Evolutionary conservation across 331 rosid species (phyloP).

Genomic region (Spiraea crenata): DNA sequence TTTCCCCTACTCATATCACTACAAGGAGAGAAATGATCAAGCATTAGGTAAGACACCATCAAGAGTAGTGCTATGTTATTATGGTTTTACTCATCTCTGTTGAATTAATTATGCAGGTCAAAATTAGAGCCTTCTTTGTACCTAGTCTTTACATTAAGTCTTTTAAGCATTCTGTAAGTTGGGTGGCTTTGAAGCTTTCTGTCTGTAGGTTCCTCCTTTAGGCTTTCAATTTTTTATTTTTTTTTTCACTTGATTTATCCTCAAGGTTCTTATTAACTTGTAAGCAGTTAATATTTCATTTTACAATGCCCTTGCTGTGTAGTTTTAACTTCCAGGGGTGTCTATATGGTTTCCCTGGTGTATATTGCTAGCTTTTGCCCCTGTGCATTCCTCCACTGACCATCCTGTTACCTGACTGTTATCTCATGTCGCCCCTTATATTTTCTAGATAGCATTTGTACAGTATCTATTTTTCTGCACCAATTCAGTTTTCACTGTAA

Average conservation of each 20-base stretch:
- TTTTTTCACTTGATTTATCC: not conserved
- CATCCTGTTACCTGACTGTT: not conserved
- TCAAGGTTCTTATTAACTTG: not conserved
- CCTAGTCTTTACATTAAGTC: not conserved
- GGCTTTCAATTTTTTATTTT: not conserved
- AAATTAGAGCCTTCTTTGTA: not conserved
- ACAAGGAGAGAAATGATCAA: slow-evolving; percentile 37
- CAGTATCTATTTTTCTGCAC: not conserved
- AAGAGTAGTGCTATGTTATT: slow-evolving; percentile 13
- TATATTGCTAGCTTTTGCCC: not conserved
- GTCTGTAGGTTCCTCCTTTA: slow-evolving; percentile 1
- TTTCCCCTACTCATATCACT: slow-evolving; percentile 64
- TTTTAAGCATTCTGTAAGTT: not conserved
- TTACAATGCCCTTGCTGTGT: not conserved
- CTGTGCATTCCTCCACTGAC: not conserved
- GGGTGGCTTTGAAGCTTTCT: not conserved
- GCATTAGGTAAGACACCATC: slow-evolving; percentile 63
- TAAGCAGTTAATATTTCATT: not conserved
- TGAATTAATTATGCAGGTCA: not conserved
- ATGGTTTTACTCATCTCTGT: not conserved
- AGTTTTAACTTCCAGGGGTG: not conserved
- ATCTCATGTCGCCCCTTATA: not conserved
- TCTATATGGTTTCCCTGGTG: not conserved
- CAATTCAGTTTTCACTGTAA: not conserved
- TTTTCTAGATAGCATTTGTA: not conserved